Evolutionary conservation across 2,329 filamentous ascomycete genomes (phyloP).

Genomic region (Phialophora verrucosa): DNA sequence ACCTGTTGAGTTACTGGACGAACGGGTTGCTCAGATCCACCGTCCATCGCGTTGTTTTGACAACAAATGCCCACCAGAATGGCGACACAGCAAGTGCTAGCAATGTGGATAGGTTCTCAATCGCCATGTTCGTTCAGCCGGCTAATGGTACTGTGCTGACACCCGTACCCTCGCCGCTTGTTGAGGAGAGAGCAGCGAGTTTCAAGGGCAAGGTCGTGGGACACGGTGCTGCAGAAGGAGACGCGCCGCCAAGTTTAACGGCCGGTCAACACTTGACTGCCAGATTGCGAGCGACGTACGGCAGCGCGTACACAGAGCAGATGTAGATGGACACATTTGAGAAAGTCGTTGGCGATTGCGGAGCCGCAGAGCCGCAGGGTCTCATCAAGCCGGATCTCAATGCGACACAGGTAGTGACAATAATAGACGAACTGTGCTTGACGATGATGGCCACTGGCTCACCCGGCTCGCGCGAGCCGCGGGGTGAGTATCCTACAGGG

Average conservation of each 20-base stretch:
- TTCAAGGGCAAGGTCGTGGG: slow-evolving; percentile 44
- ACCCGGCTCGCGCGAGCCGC: too few relatives aligned
- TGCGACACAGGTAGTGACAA: too few relatives aligned
- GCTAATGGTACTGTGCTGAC: slow-evolving; percentile 60
- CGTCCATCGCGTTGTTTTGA: slow-evolving; percentile 84
- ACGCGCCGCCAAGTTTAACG: slow-evolving; percentile 52
- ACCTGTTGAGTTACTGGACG: slow-evolving; percentile 84
- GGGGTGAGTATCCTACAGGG: too few relatives aligned
- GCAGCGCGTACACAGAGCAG: slow-evolving; percentile 27
- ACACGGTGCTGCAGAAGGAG: slow-evolving; percentile 46
- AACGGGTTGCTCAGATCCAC: slow-evolving; percentile 84
- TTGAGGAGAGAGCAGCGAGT: slow-evolving; percentile 44
- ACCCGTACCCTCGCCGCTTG: slow-evolving; percentile 59
- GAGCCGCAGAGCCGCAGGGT: too few relatives aligned
- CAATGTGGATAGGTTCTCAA: slow-evolving; percentile 57
- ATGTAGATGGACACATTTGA: neutral
- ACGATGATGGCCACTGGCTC: too few relatives aligned
- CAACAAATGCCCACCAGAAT: slow-evolving; percentile 42
- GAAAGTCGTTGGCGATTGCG: too few relatives aligned
- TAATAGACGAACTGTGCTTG: too few relatives aligned
- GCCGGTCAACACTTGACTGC: slow-evolving; percentile 64
- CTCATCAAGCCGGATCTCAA: too few relatives aligned
- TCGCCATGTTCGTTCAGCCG: slow-evolving; percentile 69
- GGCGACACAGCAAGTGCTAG: neutral
- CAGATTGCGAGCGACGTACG: slow-evolving; percentile 65